These are phyloP conservation scores for Oligophagozyma castellii DNA, from an alignment of 1,139 yeast genomes.

Conservation along the genomic window DNA sequence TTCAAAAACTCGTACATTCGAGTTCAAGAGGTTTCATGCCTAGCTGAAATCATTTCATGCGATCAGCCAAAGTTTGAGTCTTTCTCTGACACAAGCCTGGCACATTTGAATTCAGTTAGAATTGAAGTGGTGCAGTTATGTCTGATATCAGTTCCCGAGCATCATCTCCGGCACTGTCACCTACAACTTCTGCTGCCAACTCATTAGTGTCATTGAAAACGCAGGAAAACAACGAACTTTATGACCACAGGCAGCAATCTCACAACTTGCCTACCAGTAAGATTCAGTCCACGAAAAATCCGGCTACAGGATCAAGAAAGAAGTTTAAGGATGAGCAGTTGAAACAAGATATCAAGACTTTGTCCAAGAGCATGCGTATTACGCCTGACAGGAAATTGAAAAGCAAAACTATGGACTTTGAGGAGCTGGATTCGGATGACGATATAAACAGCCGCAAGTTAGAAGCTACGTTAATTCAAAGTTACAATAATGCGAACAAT, in stretches of 20 bases:
- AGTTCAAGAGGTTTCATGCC: too few relatives aligned
- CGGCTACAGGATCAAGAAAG: background rate
- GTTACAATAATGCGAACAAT: background rate
- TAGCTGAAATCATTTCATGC: too few relatives aligned
- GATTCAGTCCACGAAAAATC: background rate
- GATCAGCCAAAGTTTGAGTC: too few relatives aligned
- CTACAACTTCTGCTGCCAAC: constrained; percentile 14
- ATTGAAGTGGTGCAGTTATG: too few relatives aligned
- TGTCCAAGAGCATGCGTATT: background rate
- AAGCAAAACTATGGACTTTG: background rate
- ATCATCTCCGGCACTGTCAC: constrained; percentile 9
- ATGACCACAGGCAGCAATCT: constrained; percentile 45
- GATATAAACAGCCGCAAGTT: too few relatives aligned
- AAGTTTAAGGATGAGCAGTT: background rate
- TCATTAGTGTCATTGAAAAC: constrained; percentile 26
- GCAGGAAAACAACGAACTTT: constrained; percentile 32
- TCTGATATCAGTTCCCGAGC: constrained; percentile 1
- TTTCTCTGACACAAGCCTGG: too few relatives aligned
- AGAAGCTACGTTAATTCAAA: too few relatives aligned
- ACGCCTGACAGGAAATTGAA: background rate
- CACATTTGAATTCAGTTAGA: too few relatives aligned
- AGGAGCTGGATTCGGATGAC: background rate
- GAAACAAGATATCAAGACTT: background rate
- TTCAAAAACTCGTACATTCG: too few relatives aligned
- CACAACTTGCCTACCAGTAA: constrained; percentile 11